Percentiles rank a stretch among this genome's conserved stretches.
Evolutionary conservation across 257 asterid genomes (phyloP).

Genomic region (Solanum virginianum): DNA sequence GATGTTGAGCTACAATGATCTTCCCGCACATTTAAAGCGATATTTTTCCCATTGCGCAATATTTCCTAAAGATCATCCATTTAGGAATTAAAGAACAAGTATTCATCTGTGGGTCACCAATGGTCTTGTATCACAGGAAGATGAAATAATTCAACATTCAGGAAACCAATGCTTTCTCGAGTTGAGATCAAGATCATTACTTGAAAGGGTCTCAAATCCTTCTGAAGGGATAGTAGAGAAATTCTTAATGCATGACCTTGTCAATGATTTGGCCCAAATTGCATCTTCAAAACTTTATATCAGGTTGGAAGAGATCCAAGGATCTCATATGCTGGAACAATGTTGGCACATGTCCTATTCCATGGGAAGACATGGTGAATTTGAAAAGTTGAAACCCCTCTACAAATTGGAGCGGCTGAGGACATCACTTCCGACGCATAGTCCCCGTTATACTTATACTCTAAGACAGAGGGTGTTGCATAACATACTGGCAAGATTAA

Average conservation of each 20-base stretch:
- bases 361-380: fast-evolving
- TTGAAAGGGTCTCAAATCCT: background rate
- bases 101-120: background rate
- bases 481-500: background rate
- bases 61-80: background rate
- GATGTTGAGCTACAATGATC: background rate
- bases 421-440: background rate
- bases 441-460: fast-evolving
- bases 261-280: background rate
- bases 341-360: background rate
- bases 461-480: background rate
- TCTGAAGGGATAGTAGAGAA: background rate
- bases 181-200: background rate
- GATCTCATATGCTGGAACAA: background rate
- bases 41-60: background rate
- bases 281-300: background rate
- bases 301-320: background rate
- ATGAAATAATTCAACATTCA: background rate
- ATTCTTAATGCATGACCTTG: background rate
- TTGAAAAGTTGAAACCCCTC: background rate
- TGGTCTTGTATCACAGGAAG: background rate
- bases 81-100: background rate
- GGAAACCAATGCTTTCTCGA: background rate
- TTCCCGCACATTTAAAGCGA: background rate
- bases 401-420: background rate